Percentiles rank a stretch among this genome's conserved stretches.
These are phyloP conservation scores for Botrytis squamosa DNA, from an alignment of 2,329 filamentous ascomycete species.

Conservation along the genomic window DNA sequence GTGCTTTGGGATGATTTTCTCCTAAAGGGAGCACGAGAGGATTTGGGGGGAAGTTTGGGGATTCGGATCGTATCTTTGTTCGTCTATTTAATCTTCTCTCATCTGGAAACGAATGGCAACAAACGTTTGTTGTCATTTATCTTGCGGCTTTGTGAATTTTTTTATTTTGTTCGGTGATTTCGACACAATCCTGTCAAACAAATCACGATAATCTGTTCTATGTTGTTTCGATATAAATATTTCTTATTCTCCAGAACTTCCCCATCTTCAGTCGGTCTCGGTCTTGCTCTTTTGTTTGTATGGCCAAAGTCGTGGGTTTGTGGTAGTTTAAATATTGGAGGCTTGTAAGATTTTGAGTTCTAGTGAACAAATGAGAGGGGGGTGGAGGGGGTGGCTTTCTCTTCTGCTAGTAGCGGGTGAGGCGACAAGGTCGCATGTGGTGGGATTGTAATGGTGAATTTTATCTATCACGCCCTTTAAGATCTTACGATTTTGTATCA, in stretches of 20 bases:
- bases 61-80: too few species aligned
- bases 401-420: not conserved
- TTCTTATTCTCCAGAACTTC: not conserved
- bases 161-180: not conserved
- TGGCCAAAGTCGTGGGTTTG: not conserved
- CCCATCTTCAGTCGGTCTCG: too few species aligned
- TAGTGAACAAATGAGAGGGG: not conserved
- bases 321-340: not conserved
- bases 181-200: rapidly evolving
- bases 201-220: not conserved
- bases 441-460: not conserved
- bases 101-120: not conserved
- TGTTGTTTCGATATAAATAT: rapidly evolving
- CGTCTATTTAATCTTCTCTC: not conserved
- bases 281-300: not conserved
- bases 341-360: not conserved
- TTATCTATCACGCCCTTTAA: not conserved
- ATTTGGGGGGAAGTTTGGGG: not conserved
- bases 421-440: rapidly evolving
- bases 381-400: not conserved
- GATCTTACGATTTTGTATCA: not conserved
- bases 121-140: not conserved
- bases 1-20: not conserved
- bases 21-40: too few species aligned
- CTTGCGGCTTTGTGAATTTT: not conserved